These are phyloP conservation scores for Bacidia rubella DNA, from an alignment of 495 filamentous ascomycete genomes.

Conservation along the genomic window DNA sequence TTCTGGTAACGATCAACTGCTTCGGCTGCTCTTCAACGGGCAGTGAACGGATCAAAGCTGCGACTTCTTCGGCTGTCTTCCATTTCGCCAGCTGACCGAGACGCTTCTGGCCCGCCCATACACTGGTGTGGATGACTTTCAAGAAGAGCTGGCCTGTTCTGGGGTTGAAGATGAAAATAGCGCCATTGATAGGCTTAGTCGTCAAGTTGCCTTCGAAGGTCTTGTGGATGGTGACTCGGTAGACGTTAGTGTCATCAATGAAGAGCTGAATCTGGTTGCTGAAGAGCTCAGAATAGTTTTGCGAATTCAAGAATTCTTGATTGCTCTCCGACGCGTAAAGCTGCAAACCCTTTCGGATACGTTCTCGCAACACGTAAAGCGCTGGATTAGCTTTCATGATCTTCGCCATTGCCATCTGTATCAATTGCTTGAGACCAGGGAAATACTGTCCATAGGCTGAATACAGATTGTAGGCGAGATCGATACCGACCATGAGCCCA, in stretches of 20 bases:
- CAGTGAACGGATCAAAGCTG: slow-evolving; percentile 88
- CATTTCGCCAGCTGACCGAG: slow-evolving; percentile 96
- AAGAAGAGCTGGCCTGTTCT: slow-evolving; percentile 94
- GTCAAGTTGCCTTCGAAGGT: slow-evolving; percentile 99
- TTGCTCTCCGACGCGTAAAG: slow-evolving; percentile 98
- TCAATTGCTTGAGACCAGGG: slow-evolving; percentile 88
- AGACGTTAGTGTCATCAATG: slow-evolving; percentile 99
- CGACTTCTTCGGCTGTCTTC: slow-evolving; percentile 99
- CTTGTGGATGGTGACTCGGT: slow-evolving; percentile 99
- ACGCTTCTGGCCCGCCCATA: slow-evolving; percentile 99
- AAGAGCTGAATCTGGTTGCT: slow-evolving; percentile 98
- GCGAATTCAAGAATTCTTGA: slow-evolving; percentile 97
- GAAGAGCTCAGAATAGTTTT: slow-evolving; percentile 99
- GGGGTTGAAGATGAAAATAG: slow-evolving; percentile 99
- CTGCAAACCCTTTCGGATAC: slow-evolving; percentile 97
- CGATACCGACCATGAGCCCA: slow-evolving; percentile 95
- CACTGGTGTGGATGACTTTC: slow-evolving; percentile 99
- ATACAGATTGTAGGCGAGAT: slow-evolving; percentile 96
- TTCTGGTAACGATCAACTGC: slow-evolving; percentile 95
- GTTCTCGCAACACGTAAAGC: slow-evolving; percentile 89
- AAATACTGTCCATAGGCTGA: slow-evolving; percentile 98
- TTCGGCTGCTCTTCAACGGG: slow-evolving; percentile 98
- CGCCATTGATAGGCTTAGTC: slow-evolving; percentile 98
- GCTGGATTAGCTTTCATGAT: slow-evolving; percentile 99
- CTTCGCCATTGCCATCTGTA: slow-evolving; percentile 98